A percentile compares a stretch with the other conserved stretches of the same genome.
Evolutionary conservation across 2,329 filamentous ascomycete species (phyloP).

Genomic region (Aspergillus brasiliensis): DNA sequence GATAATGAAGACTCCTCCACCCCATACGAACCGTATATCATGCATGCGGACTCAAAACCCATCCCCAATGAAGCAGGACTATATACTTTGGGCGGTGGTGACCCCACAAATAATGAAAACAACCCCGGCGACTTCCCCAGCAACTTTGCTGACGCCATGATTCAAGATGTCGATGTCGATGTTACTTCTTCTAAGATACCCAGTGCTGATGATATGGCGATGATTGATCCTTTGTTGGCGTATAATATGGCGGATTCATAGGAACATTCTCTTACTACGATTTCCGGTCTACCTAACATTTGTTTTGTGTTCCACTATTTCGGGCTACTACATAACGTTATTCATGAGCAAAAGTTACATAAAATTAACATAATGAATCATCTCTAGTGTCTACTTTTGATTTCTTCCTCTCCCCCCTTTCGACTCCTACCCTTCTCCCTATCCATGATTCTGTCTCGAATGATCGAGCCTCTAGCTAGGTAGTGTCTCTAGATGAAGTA

Average conservation of each 20-base stretch:
- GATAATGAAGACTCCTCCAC: slow-evolving; percentile 24
- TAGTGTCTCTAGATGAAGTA: background rate
- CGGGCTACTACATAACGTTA: background rate
- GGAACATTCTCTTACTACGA: slow-evolving; percentile 1
- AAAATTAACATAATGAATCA: background rate
- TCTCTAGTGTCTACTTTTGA: slow-evolving; percentile 1
- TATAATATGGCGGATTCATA: slow-evolving; percentile 32
- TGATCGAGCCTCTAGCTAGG: background rate
- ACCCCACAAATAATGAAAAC: background rate
- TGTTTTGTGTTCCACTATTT: background rate
- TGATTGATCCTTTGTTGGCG: slow-evolving; percentile 39
- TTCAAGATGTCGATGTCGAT: slow-evolving; percentile 25
- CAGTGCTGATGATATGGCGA: slow-evolving; percentile 32
- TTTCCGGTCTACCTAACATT: background rate
- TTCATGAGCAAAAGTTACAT: background rate
- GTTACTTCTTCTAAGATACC: slow-evolving; percentile 28
- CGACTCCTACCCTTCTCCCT: background rate
- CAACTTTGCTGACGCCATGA: slow-evolving; percentile 27
- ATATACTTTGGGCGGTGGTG: background rate
- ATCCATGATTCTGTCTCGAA: background rate
- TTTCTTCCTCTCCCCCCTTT: background rate
- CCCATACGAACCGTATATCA: slow-evolving; percentile 18
- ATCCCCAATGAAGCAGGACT: background rate
- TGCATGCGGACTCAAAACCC: background rate
- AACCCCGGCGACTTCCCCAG: background rate